Evolutionary conservation across 2,329 filamentous ascomycete genomes (phyloP).

Genomic region (Emericellopsis atlantica): DNA sequence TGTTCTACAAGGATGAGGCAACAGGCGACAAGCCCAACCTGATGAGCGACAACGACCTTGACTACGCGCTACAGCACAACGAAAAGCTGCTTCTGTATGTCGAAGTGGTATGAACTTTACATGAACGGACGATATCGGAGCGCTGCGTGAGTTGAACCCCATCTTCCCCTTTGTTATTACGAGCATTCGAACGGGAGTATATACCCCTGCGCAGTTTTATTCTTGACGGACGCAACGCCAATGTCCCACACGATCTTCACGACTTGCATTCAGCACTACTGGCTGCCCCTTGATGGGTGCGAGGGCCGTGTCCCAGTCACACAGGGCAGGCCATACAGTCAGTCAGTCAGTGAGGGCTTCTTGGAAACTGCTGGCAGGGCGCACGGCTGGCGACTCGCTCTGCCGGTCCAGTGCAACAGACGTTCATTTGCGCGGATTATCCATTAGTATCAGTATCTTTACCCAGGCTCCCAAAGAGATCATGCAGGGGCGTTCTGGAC

Average conservation of each 20-base stretch:
- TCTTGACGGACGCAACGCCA: too few relatives aligned
- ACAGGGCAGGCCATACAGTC: too few relatives aligned
- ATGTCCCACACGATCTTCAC: too few relatives aligned
- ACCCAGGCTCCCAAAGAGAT: too few relatives aligned
- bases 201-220: background rate
- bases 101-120: conserved; percentile 29
- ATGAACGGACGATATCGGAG: too few relatives aligned
- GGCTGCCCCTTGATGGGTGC: too few relatives aligned
- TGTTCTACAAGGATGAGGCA: conserved; percentile 79
- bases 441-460: too few relatives aligned
- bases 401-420: background rate
- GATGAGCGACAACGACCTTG: conserved; percentile 68
- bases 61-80: conserved; percentile 69
- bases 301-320: too few relatives aligned
- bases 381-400: too few relatives aligned
- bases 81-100: conserved; percentile 76
- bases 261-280: too few relatives aligned
- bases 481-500: conserved; percentile 2
- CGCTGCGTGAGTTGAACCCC: too few relatives aligned
- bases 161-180: background rate
- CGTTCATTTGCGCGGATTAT: background rate
- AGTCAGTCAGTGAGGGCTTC: background rate
- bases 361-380: background rate
- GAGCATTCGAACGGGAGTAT: background rate
- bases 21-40: conserved; percentile 64